A percentile compares a stretch with the other conserved stretches of the same genome.
phyloP scores from a whole-genome alignment of 164 flowering plant genomes.

The Cinnamomum chago region DNA sequence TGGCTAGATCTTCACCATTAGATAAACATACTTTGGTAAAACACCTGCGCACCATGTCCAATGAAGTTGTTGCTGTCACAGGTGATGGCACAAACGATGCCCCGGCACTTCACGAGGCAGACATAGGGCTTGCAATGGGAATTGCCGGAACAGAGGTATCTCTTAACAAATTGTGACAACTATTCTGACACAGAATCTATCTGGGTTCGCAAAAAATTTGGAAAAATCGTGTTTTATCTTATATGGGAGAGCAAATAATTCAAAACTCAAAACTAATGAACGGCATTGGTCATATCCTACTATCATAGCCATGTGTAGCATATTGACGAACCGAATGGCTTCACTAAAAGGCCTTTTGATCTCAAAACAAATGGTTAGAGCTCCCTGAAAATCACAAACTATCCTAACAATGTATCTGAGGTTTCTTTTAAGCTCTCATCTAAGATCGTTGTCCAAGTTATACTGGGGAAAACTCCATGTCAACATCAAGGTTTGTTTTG shows the following conservation, averaged over 20 bases:
- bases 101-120: conserved; percentile 98
- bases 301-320: background rate
- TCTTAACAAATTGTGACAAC: background rate
- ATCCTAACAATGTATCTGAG: too few relatives aligned
- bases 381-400: background rate
- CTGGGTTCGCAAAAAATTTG: background rate
- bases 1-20: conserved; percentile 94
- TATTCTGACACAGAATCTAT: background rate
- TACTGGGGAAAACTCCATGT: too few relatives aligned
- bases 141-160: conserved; percentile 94
- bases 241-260: background rate
- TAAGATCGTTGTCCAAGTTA: too few relatives aligned
- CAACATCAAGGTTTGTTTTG: too few relatives aligned
- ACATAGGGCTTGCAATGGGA: conserved; percentile 96
- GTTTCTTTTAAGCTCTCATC: too few relatives aligned
- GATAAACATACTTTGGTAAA: conserved; percentile 85
- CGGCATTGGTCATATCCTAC: too few relatives aligned
- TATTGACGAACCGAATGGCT: background rate
- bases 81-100: conserved; percentile 98
- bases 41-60: conserved; percentile 48
- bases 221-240: background rate
- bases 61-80: conserved; percentile 92
- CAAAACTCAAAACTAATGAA: background rate
- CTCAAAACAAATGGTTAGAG: too few relatives aligned
- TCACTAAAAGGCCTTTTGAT: too few relatives aligned